Conservation (phyloP, 768 basidiomycete genomes). For the Leccinum imitatum region DNA sequence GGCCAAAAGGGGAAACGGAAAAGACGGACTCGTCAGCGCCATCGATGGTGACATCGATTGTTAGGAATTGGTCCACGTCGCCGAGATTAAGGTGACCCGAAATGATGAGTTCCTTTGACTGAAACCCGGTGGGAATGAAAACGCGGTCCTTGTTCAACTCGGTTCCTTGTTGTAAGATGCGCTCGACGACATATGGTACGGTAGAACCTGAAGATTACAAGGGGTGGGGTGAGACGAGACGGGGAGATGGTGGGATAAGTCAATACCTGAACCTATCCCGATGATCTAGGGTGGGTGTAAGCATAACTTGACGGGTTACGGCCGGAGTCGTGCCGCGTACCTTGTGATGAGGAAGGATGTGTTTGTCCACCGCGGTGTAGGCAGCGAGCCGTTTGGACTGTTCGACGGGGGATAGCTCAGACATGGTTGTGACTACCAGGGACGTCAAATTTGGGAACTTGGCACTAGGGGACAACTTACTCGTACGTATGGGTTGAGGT, state of each 20-base stretch:
- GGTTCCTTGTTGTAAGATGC: constrained; percentile 81
- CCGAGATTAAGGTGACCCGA: constrained; percentile 73
- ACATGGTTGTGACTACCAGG: constrained; percentile 26
- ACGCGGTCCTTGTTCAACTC: constrained; percentile 76
- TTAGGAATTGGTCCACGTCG: constrained; percentile 85
- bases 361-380: constrained; percentile 89
- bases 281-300: constrained; percentile 53
- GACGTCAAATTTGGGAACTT: neutral
- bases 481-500: neutral
- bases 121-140: constrained; percentile 94
- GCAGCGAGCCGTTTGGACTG: constrained; percentile 88
- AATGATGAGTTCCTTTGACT: constrained; percentile 94
- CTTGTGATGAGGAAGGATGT: constrained; percentile 80
- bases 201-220: constrained; percentile 64
- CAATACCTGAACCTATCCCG: constrained; percentile 80
- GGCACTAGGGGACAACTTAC: constrained; percentile 9
- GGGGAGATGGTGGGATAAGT: neutral
- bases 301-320: neutral
- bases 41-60: constrained; percentile 95
- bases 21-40: constrained; percentile 89
- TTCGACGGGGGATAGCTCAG: constrained; percentile 52
- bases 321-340: constrained; percentile 41
- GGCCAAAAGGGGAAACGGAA: neutral
- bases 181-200: constrained; percentile 94
- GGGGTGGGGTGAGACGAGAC: constrained; percentile 2